Evolutionary conservation across 352 stramenopile genomes (phyloP), one percentile per base, ranked within the genome.

Genomic region (Phytophthora podocarpi): DNA sequence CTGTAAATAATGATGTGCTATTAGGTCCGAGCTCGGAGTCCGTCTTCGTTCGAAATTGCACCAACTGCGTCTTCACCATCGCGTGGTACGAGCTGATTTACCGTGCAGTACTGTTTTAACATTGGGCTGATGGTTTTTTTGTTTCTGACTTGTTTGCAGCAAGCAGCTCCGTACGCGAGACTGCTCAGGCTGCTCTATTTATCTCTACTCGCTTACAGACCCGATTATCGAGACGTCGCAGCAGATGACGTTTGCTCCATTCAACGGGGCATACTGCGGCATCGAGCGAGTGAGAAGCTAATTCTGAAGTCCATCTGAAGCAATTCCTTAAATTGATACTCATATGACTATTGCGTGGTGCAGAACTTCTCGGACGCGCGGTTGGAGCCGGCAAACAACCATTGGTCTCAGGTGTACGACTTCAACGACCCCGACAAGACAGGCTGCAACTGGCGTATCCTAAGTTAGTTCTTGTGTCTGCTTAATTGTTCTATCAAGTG

Each of bases 151-250:
- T 21, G 3, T 37, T 41, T 20, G 12, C 30, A 92, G 84, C 72
- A 98, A 97, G 71, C 92, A 98, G 50, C 76, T 98, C 9, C 76
- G 92, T 24, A 96, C 85, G 2, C 76, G 90, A 27, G 90, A 97
- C 67, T 97, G 86, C 59, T 66, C 64, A 2, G 67, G 85, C 45
- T 97, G 88, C 71, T 85, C 78, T 0, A 82, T 97, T 39, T 94
- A 90, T 34, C 64, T 98, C 1, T 97, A 97, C 60, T 93, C 80
- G 20, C 82, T 97, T 37, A 97, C 92, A 3, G 89, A 97, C 55
- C 92, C 90, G 24, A 96, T 97, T 55, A 97, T 98, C 64, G 92
- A 98, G 74, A 97, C 85, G 11, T 97, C 86, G 2, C 78, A 68
- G 24, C 59, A 77, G 11, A 97, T 98, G 65, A 52, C 60, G 26